Base-by-base conservation (phyloP, 257 asterid genomes). In the Solanum lycopersicoides region DNA sequence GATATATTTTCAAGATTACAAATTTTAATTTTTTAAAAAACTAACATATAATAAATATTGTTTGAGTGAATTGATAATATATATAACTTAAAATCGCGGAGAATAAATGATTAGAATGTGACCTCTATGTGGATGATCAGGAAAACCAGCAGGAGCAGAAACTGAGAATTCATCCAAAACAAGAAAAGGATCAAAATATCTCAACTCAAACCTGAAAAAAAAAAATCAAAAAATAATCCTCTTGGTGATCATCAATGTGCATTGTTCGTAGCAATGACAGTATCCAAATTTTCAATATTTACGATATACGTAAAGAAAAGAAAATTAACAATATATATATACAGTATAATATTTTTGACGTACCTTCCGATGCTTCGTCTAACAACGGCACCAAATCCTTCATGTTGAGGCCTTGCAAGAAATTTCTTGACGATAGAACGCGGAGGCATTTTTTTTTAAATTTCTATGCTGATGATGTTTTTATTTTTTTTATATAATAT, bases 111-210 rank as follows among this genome's bases (percentile, higher is more conserved):
- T 34, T 23, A 18, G 41, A n/a, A 41, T 10, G 30, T n/a, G 45
- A 94, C 99, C 99, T 97, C 99, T 95, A 44, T 97, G 99, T 32
- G 99, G 99, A 86, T 97, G 99, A 91, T 95, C 98, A 72, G 98
- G 99, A 89, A 97, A 97, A 75, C 99, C 99, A 93, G 94, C 98
- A 7, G 99, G 98, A 86, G 99, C 95, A 91, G 98, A 68, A 87
- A 97, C 98, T 87, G 98, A 94, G 92, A 93, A 95, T 91, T 96
- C 99, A 86, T 95, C 99, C 45, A 96, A 90, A 50, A 90, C 92
- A 76, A 96, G 98, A 82, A 96, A 96, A 50, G 99, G 99, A 34
- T 96, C 99, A 76, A 96, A 93, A 65, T 95, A 90, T 84, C 91
- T 93, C 88, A 94, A 89, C 93, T 96, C 98, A 89, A 88, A 94